Evolutionary conservation across 2,329 filamentous ascomycete genomes (phyloP).

Genomic region (Calycina herbarum): DNA sequence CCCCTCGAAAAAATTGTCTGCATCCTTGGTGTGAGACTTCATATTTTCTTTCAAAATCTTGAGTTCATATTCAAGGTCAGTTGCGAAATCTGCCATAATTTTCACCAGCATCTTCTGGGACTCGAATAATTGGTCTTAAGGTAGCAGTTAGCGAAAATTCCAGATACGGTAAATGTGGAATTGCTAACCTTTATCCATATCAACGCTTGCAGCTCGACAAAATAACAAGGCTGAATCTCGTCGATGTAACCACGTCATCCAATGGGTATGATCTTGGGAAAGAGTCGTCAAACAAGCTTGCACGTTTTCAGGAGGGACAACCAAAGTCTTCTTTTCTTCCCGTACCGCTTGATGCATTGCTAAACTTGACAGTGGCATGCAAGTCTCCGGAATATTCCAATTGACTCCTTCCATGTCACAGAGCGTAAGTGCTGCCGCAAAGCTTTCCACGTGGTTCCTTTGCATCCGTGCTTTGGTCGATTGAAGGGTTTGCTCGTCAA

Average conservation of each 20-base stretch:
- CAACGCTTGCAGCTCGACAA: conserved; percentile 59
- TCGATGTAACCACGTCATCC: conserved; percentile 65
- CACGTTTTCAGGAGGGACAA: conserved; percentile 38
- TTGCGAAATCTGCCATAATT: conserved; percentile 33
- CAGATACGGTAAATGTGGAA: background rate
- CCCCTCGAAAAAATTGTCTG: conserved; percentile 30
- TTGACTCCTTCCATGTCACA: conserved; percentile 60
- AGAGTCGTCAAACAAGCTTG: conserved; percentile 54
- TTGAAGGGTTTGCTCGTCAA: conserved; percentile 32
- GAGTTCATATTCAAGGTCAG: conserved; percentile 29
- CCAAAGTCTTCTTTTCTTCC: conserved; percentile 35
- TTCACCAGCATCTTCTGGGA: conserved; percentile 33
- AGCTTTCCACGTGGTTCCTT: conserved; percentile 52
- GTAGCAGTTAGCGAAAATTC: conserved; percentile 19
- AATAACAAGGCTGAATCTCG: conserved; percentile 61
- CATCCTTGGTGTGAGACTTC: conserved; percentile 21
- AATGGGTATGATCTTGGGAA: conserved; percentile 55
- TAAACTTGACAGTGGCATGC: conserved; percentile 44
- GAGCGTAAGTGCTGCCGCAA: conserved; percentile 61
- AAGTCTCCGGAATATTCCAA: conserved; percentile 50
- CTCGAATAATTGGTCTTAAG: conserved; percentile 35
- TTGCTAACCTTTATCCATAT: conserved; percentile 53
- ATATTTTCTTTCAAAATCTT: conserved; percentile 26
- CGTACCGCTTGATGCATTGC: conserved; percentile 40
- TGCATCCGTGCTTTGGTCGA: conserved; percentile 38